Percentiles rank a stretch among this genome's conserved stretches.
Evolutionary conservation across 495 filamentous ascomycete species (phyloP).

Genomic region (Hypoxylon perforatum): DNA sequence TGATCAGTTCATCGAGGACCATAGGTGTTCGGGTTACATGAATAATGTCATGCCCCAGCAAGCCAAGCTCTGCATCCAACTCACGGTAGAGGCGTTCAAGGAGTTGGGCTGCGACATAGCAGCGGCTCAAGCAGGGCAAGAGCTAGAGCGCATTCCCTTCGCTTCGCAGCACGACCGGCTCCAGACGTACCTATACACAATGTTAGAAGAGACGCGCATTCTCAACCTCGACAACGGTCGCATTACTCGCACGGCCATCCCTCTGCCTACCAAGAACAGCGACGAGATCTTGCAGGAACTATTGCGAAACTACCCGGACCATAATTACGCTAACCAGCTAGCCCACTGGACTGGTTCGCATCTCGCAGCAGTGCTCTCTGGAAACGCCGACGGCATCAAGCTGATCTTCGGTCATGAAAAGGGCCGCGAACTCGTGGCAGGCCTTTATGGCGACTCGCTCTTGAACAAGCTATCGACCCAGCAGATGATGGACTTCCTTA

Average conservation of each 20-base stretch:
- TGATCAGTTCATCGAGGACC: conserved; percentile 14
- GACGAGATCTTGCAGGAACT: conserved; percentile 48
- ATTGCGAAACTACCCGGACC: conserved; percentile 48
- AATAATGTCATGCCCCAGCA: conserved; percentile 6
- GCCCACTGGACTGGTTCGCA: conserved; percentile 50
- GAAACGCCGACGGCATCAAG: conserved; percentile 54
- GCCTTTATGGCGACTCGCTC: conserved; percentile 56
- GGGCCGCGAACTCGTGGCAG: conserved; percentile 53
- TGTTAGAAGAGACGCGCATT: conserved; percentile 49
- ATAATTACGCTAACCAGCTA: conserved; percentile 47
- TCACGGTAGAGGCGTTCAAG: conserved; percentile 59
- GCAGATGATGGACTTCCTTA: conserved; percentile 56
- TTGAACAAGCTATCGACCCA: conserved; percentile 50
- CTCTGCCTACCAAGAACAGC: conserved; percentile 44
- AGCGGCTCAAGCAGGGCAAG: conserved; percentile 47
- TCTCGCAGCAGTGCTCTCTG: conserved; percentile 51
- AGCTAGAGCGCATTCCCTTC: conserved; percentile 48
- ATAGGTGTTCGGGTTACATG: conserved; percentile 6
- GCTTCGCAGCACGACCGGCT: conserved; percentile 48
- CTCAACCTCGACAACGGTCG: conserved; percentile 47
- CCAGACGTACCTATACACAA: conserved; percentile 53
- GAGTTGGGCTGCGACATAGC: conserved; percentile 51
- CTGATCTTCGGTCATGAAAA: conserved; percentile 57
- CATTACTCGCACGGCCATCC: conserved; percentile 51
- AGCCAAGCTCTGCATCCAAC: conserved; percentile 48